phyloP scores from a whole-genome alignment of 768 basidiomycete species.

The Infundibulicybe gibba region DNA sequence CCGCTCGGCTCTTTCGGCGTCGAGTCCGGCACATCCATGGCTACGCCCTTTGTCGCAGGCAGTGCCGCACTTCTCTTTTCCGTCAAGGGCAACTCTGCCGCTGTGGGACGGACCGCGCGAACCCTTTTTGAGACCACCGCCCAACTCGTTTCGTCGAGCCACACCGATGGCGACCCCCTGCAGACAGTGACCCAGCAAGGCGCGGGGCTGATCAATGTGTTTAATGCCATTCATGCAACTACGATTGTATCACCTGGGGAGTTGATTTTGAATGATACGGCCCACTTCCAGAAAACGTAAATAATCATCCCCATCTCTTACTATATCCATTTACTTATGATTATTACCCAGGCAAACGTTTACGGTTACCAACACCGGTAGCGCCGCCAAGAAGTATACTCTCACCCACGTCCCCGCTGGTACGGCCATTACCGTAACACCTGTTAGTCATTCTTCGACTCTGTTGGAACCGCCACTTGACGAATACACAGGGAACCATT shows the following conservation, averaged over 20 bases:
- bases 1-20: slow-evolving; percentile 35
- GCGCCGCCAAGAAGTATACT: slow-evolving; percentile 35
- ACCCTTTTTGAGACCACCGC: slow-evolving; percentile 49
- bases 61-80: slow-evolving; percentile 40
- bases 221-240: slow-evolving; percentile 49
- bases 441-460: slow-evolving; percentile 21
- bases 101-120: slow-evolving; percentile 23
- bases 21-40: slow-evolving; percentile 40
- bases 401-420: slow-evolving; percentile 55
- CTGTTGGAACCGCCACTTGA: not conserved
- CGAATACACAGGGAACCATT: slow-evolving; percentile 27
- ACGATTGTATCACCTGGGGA: slow-evolving; percentile 53
- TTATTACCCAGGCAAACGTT: slow-evolving; percentile 39
- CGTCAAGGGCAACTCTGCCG: slow-evolving; percentile 29
- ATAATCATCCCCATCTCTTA: slow-evolving; percentile 12
- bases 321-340: not conserved
- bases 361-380: slow-evolving; percentile 49
- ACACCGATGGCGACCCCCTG: slow-evolving; percentile 44
- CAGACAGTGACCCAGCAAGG: slow-evolving; percentile 54
- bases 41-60: slow-evolving; percentile 43
- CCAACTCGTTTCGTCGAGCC: slow-evolving; percentile 34
- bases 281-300: slow-evolving; percentile 42
- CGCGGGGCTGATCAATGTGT: slow-evolving; percentile 54
- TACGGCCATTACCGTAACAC: slow-evolving; percentile 43
- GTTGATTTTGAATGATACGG: slow-evolving; percentile 63